These are phyloP conservation scores for Wickerhamomyces subpelliculosus DNA, from an alignment of 805 yeast species.

Conservation along the genomic window DNA sequence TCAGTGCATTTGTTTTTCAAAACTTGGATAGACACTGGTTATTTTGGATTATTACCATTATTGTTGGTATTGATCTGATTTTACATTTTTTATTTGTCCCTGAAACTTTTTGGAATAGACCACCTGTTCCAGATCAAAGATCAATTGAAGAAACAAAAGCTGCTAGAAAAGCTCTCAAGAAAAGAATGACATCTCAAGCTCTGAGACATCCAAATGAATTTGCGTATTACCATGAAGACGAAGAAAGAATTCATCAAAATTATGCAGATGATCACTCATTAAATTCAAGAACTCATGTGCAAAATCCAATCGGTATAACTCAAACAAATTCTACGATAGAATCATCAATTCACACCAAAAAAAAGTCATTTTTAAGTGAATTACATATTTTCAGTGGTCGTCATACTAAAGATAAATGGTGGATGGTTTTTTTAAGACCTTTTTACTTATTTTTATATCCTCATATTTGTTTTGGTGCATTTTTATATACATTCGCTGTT, in stretches of 20 bases:
- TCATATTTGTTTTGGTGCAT: slow-evolving; percentile 41
- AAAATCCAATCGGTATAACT: too few species aligned
- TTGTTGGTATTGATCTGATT: slow-evolving; percentile 39
- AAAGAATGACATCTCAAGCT: neutral
- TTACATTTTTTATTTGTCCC: slow-evolving; percentile 50
- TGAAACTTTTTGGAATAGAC: slow-evolving; percentile 57
- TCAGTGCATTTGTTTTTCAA: slow-evolving; percentile 46
- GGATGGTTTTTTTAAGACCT: slow-evolving; percentile 51
- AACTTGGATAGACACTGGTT: slow-evolving; percentile 50
- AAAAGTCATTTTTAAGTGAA: slow-evolving; percentile 23
- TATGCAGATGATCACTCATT: too few species aligned
- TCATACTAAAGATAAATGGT: slow-evolving; percentile 42
- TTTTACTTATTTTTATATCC: slow-evolving; percentile 44
- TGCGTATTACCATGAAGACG: too few species aligned
- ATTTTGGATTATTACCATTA: slow-evolving; percentile 50
- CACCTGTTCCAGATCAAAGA: slow-evolving; percentile 41
- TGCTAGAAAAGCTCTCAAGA: slow-evolving; percentile 26
- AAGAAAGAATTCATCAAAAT: too few species aligned
- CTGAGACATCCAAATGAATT: too few species aligned
- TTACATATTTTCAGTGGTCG: slow-evolving; percentile 42
- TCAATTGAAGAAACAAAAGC: slow-evolving; percentile 39
- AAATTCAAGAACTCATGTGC: too few species aligned
- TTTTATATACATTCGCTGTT: slow-evolving; percentile 49
- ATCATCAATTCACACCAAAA: slow-evolving; percentile 3
- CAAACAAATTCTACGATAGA: too few species aligned